These are phyloP conservation scores for Ceratocystis ficicola DNA, from an alignment of 2,329 filamentous ascomycete genomes.

Conservation along the genomic window DNA sequence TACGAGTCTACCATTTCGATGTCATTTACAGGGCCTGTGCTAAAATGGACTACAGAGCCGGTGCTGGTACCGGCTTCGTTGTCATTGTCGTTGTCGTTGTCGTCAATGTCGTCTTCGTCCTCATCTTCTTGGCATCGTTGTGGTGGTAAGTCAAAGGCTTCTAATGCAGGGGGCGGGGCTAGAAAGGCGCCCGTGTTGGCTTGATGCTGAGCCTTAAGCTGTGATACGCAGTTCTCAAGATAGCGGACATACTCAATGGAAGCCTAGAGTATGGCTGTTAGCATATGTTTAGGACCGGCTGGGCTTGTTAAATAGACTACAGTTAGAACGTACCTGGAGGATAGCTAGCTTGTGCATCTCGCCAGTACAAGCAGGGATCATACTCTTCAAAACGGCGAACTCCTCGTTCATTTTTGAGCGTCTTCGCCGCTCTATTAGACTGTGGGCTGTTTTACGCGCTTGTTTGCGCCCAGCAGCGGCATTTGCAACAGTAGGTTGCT, in stretches of 20 bases:
- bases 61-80: constrained; percentile 34
- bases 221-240: constrained; percentile 72
- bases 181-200: constrained; percentile 26
- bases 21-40: constrained; percentile 35
- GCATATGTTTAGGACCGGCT: constrained; percentile 3
- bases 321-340: constrained; percentile 54
- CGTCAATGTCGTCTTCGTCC: constrained; percentile 33
- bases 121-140: constrained; percentile 26
- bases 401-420: constrained; percentile 99
- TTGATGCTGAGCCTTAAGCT: constrained; percentile 54
- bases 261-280: constrained; percentile 43
- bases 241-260: constrained; percentile 95
- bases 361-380: constrained; percentile 91
- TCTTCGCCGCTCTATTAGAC: constrained; percentile 77
- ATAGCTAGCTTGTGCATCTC: constrained; percentile 99
- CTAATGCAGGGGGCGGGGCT: constrained; percentile 3
- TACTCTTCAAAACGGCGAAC: constrained; percentile 80
- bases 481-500: constrained; percentile 61
- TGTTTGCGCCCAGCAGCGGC: constrained; percentile 78
- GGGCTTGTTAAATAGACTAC: not conserved
- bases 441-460: constrained; percentile 90
- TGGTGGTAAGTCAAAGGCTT: constrained; percentile 12
- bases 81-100: constrained; percentile 48
- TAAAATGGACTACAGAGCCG: constrained; percentile 37
- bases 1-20: constrained; percentile 39